Percentiles rank a stretch among this genome's conserved stretches.
phyloP scores from a whole-genome alignment of 1,284 basidiomycete genomes.

The Flammula alnicola region DNA sequence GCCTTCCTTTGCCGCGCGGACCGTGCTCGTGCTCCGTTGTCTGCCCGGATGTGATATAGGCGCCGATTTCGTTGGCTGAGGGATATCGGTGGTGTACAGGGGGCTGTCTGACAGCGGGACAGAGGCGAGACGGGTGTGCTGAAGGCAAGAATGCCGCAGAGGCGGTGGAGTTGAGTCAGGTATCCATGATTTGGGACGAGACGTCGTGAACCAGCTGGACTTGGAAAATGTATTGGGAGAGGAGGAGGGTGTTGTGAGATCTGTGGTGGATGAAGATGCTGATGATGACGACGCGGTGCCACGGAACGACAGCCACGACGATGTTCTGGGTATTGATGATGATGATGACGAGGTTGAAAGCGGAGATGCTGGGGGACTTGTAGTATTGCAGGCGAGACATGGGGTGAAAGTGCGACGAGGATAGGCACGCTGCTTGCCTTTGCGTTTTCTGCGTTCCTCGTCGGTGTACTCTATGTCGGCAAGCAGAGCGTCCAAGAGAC shows the following conservation, averaged over 20 bases:
- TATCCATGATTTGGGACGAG: slow-evolving; percentile 24
- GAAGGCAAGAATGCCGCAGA: slow-evolving; percentile 29
- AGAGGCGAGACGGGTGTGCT: slow-evolving; percentile 26
- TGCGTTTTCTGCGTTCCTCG: slow-evolving; percentile 40
- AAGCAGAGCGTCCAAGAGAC: slow-evolving; percentile 54
- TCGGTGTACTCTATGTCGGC: slow-evolving; percentile 46
- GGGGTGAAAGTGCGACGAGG: slow-evolving; percentile 13
- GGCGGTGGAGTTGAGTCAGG: slow-evolving; percentile 20
- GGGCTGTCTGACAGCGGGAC: slow-evolving; percentile 32
- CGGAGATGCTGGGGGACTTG: slow-evolving; percentile 32
- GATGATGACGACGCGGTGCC: slow-evolving; percentile 39
- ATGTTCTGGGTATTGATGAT: slow-evolving; percentile 45
- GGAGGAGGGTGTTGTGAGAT: slow-evolving; percentile 42
- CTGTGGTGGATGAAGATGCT: slow-evolving; percentile 46
- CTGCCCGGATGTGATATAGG: slow-evolving; percentile 24
- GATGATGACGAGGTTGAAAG: slow-evolving; percentile 38
- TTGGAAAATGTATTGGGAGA: slow-evolving; percentile 34
- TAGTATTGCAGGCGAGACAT: slow-evolving; percentile 38
- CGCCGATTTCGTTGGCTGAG: slow-evolving; percentile 14
- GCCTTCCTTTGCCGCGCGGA: slow-evolving; percentile 26
- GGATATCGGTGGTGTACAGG: slow-evolving; percentile 22
- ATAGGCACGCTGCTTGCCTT: slow-evolving; percentile 36
- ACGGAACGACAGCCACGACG: slow-evolving; percentile 62
- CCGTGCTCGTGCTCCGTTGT: slow-evolving; percentile 23
- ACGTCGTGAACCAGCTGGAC: too few species aligned